These are phyloP conservation scores for Thelephora ganbajun DNA, from an alignment of 768 basidiomycete genomes.

Conservation along the genomic window DNA sequence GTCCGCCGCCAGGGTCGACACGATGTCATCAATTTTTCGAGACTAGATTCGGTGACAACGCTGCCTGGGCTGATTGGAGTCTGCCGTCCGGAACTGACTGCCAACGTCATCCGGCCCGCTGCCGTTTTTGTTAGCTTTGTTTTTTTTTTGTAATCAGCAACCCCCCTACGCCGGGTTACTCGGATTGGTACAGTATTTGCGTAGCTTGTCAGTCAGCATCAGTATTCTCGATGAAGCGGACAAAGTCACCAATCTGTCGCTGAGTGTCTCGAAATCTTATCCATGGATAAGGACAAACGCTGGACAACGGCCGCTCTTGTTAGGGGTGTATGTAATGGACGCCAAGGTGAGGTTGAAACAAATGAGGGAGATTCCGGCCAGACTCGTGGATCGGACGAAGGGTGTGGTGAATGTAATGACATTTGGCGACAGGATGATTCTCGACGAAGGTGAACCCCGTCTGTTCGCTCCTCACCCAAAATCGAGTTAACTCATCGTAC, in stretches of 20 bases:
- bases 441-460: constrained; percentile 70
- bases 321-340: constrained; percentile 95
- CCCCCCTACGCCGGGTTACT: no score
- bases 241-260: constrained; percentile 53
- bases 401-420: constrained; percentile 87
- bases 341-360: constrained; percentile 90
- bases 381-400: constrained; percentile 69
- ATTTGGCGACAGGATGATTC: constrained; percentile 99
- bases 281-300: constrained; percentile 18
- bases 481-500: not conserved
- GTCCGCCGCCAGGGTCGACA: no score
- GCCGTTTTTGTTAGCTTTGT: no score
- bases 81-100: no score
- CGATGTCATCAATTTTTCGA: no score
- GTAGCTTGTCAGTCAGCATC: no score
- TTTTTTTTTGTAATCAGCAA: no score
- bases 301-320: constrained; percentile 39
- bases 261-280: constrained; percentile 50
- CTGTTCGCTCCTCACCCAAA: not conserved
- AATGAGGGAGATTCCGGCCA: constrained; percentile 90
- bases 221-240: not conserved
- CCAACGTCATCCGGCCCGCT: no score
- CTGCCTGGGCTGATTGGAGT: no score
- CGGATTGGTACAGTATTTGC: no score
- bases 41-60: no score